Percentiles rank a stretch among this genome's conserved stretches.
Conservation (phyloP, 306 rosid species). For the Acmispon strigosus region DNA sequence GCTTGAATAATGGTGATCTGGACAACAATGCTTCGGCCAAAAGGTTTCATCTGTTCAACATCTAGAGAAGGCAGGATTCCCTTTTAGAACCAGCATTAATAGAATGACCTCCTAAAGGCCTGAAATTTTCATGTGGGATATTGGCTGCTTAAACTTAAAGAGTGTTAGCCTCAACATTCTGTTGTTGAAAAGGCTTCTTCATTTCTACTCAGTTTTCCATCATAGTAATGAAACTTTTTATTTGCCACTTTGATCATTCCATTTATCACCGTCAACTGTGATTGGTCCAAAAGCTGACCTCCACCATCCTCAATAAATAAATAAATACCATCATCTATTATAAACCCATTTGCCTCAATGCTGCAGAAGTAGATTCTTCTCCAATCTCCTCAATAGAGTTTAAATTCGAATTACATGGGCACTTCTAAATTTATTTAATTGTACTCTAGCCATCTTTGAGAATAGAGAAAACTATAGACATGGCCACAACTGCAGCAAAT, state of each 20-base stretch:
- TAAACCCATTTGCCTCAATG: background rate
- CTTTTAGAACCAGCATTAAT: background rate
- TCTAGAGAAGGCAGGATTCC: background rate
- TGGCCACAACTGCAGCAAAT: background rate
- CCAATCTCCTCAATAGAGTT: background rate
- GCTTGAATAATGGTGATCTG: background rate
- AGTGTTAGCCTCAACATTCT: background rate
- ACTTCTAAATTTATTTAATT: background rate
- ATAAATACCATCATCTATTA: background rate
- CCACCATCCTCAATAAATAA: background rate
- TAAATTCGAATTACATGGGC: background rate
- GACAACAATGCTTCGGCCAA: too few relatives aligned
- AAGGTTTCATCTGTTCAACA: too few relatives aligned
- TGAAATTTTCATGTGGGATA: background rate
- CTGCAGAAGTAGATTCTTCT: background rate
- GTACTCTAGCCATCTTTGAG: background rate
- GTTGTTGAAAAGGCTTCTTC: too few relatives aligned
- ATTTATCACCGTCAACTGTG: background rate
- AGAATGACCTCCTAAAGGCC: constrained; percentile 3
- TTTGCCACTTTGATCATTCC: background rate
- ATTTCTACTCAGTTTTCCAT: too few relatives aligned
- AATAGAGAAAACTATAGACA: background rate
- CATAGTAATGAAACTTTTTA: background rate
- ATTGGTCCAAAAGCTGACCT: background rate
- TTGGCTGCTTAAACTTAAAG: background rate